Base-by-base conservation (phyloP, 352 stramenopile species). In the Phytophthora pinifolia region DNA sequence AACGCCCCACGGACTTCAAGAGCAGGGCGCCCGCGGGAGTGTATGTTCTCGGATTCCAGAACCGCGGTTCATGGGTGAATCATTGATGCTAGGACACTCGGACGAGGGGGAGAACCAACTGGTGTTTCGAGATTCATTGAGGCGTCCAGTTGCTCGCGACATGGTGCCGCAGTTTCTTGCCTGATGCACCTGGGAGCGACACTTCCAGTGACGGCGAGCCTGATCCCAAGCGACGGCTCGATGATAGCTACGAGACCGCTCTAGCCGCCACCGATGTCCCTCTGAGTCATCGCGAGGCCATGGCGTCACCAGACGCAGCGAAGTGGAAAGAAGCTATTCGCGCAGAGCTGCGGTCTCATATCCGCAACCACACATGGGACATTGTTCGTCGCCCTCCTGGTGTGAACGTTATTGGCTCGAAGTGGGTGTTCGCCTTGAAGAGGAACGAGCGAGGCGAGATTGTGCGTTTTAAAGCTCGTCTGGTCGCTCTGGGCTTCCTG, bases 391-490 rank as follows among this genome's bases (percentile, higher is more conserved):
- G 39, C 10, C 33, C 51, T 15, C 20, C 18, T 7, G 39, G 20
- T 25, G 27, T 38, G 15, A 59, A 59, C n/a, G 39, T 51, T 0
- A 51, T 59, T 9, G 51, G 22, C 13, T 46, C 6, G 7, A 59
- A 70, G 20, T 56, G 52, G 47, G 62, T 47, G 38, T 54, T 62
- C 30, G 34, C 37, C 1, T 13, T 59, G 5, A 72, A 78, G 43
- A 10, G 32, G 0, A 44, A 74, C 13, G 49, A 43, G 14, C 7
- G 50, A 17, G 53, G 63, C 13, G 31, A 46, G 5, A 52, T 67
- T 13, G 32, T 44, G 9, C 46, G 62, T 0, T 73, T 51, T 41
- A 75, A 79, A 43, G 55, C 62, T 22, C 46, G 70, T 8, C 31
- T 73, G 0, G 51, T 70, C 15, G 43, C 64, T 1, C 47, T 59